These are phyloP conservation scores for Calendula officinalis DNA, from an alignment of 129 eudicot genomes.

Conservation along the genomic window DNA sequence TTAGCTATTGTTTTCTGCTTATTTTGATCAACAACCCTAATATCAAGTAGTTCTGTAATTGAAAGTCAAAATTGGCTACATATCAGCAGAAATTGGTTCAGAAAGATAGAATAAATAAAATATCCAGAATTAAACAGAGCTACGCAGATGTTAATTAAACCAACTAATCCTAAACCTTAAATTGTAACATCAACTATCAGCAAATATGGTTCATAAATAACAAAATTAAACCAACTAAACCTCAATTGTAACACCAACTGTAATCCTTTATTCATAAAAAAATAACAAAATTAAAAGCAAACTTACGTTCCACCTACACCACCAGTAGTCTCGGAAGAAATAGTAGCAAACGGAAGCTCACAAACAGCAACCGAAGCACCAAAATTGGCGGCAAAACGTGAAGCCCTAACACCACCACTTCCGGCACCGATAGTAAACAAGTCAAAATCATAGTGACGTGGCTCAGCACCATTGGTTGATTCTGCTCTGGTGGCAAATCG, in stretches of 20 bases:
- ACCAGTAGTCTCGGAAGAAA: slow-evolving; percentile 83
- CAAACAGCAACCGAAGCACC: slow-evolving; percentile 94
- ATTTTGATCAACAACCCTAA: slow-evolving; percentile 4
- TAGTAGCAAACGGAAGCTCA: slow-evolving; percentile 89
- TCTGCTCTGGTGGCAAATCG: slow-evolving; percentile 54
- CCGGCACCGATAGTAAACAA: slow-evolving; percentile 97
- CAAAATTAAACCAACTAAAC: not conserved
- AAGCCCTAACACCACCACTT: slow-evolving; percentile 98
- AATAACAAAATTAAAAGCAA: not conserved
- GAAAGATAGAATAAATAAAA: too few species aligned
- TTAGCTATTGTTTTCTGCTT: slow-evolving; percentile 6
- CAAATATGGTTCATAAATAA: not conserved
- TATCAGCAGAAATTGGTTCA: too few species aligned
- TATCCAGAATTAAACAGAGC: too few species aligned
- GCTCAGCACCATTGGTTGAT: slow-evolving; percentile 61
- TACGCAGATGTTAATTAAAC: too few species aligned
- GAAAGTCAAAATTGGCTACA: not conserved
- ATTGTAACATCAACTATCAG: too few species aligned
- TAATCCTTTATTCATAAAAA: not conserved
- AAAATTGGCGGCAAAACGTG: slow-evolving; percentile 87
- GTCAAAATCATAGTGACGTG: slow-evolving; percentile 70
- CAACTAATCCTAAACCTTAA: too few species aligned
- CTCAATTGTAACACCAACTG: not conserved
- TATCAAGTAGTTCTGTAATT: not conserved
- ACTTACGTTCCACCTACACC: slow-evolving; percentile 99